phyloP scores from a whole-genome alignment of 1,284 basidiomycete genomes.

The Phlebopus sp. region DNA sequence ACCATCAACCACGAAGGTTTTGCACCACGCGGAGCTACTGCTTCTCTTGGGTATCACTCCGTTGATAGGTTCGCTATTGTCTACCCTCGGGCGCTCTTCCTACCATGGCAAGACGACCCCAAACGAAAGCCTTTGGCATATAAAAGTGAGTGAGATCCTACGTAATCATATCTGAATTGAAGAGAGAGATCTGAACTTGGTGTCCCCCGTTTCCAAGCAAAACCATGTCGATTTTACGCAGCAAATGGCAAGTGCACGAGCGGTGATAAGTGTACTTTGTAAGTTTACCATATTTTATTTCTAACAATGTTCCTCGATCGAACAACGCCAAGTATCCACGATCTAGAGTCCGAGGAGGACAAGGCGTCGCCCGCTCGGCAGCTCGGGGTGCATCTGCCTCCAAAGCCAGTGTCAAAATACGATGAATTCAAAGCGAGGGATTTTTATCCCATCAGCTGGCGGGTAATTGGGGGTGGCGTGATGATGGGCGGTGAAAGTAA shows the following conservation, averaged over 20 bases:
- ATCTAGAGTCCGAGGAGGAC: constrained; percentile 8
- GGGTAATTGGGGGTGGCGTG: constrained; percentile 48
- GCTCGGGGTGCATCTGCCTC: constrained; percentile 17
- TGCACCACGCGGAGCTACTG: constrained; percentile 4
- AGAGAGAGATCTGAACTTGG: constrained; percentile 27
- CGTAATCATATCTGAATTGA: not conserved
- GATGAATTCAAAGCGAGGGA: constrained; percentile 23
- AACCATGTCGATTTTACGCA: constrained; percentile 61
- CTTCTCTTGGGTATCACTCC: constrained; percentile 8
- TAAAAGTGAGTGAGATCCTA: constrained; percentile 24
- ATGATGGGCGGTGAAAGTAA: constrained; percentile 45
- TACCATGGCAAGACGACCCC: constrained; percentile 17
- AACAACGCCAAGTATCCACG: constrained; percentile 37
- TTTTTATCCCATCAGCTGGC: constrained; percentile 43
- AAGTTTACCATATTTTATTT: constrained; percentile 24
- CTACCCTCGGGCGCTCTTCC: constrained; percentile 1
- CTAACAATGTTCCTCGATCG: not conserved
- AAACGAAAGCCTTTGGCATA: constrained; percentile 23
- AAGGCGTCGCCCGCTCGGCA: not conserved
- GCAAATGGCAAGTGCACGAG: constrained; percentile 51
- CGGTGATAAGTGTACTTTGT: constrained; percentile 69
- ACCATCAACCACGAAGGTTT: constrained; percentile 11
- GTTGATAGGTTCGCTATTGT: constrained; percentile 7
- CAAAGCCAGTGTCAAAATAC: constrained; percentile 22
- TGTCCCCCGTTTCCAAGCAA: constrained; percentile 45